Conservation (phyloP, 1,139 yeast species). For the Wickerhamiella infanticola region DNA sequence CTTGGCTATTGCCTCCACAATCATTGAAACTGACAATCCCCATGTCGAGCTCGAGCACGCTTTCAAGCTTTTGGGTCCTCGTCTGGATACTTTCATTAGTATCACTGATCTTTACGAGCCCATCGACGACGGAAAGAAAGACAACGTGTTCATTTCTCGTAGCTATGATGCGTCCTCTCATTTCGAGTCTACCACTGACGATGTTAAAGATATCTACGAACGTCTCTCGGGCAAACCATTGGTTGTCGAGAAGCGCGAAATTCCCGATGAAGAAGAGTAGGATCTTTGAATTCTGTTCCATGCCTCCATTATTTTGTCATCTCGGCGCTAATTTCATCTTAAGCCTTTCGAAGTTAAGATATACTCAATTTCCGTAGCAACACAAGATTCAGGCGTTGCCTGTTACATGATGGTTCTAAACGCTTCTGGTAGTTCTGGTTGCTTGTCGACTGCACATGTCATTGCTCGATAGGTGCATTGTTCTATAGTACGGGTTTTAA, state of each 20-base stretch:
- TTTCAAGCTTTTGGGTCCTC: conserved; percentile 69
- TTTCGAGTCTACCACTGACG: conserved; percentile 92
- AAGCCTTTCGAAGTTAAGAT: no score
- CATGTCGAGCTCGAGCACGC: conserved; percentile 91
- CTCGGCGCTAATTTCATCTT: no score
- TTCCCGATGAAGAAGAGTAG: conserved; percentile 49
- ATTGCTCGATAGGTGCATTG: no score
- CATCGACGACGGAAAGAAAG: conserved; percentile 59
- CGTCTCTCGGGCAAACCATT: conserved; percentile 88
- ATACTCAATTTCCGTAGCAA: no score
- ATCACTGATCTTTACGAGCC: conserved; percentile 89
- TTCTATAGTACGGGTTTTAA: no score
- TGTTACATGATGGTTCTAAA: no score
- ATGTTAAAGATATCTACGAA: conserved; percentile 83
- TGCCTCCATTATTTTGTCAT: no score
- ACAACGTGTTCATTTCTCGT: conserved; percentile 67
- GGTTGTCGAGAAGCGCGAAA: conserved; percentile 61
- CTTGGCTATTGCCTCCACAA: conserved; percentile 86
- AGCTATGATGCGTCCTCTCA: conserved; percentile 92
- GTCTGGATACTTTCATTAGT: conserved; percentile 84
- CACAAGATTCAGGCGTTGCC: no score
- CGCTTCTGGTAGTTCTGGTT: no score
- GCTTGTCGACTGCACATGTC: no score
- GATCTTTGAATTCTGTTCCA: no score
- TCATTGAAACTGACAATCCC: conserved; percentile 87